Percentiles rank a stretch among this genome's conserved stretches.
Conservation (phyloP, 306 rosid species). For the Benincasa hispida region DNA sequence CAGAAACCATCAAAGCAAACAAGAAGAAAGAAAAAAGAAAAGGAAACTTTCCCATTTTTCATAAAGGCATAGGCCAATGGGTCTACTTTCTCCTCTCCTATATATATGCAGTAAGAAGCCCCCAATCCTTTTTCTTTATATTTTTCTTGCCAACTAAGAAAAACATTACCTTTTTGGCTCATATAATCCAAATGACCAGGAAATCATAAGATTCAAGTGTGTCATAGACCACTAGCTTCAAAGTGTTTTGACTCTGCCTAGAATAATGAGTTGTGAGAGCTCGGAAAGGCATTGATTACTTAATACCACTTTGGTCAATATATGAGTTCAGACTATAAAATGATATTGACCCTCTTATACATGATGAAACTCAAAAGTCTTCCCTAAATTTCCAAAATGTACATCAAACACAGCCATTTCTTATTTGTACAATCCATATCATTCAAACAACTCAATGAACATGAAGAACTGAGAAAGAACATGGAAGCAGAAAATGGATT, state of each 20-base stretch:
- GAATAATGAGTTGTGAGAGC: neutral
- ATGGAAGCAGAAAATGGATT: neutral
- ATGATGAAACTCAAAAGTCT: neutral
- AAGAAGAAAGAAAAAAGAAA: neutral
- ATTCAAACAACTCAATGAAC: neutral
- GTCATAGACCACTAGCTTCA: neutral
- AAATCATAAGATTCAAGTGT: neutral
- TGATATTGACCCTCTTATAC: neutral
- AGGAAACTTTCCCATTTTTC: neutral
- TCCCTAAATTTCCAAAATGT: neutral
- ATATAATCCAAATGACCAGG: neutral
- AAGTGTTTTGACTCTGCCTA: neutral
- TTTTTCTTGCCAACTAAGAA: neutral
- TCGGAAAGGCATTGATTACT: neutral
- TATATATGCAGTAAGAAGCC: neutral
- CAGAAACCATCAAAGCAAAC: neutral
- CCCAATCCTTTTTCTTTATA: neutral
- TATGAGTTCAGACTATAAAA: neutral
- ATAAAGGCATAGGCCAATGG: neutral
- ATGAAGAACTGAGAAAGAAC: neutral
- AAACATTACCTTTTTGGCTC: neutral
- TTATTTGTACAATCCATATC: neutral
- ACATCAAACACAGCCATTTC: neutral
- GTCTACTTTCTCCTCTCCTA: neutral
- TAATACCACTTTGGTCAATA: neutral